Base-by-base conservation (phyloP, 1,139 yeast genomes). In the Saccharomyces hybrid region DNA sequence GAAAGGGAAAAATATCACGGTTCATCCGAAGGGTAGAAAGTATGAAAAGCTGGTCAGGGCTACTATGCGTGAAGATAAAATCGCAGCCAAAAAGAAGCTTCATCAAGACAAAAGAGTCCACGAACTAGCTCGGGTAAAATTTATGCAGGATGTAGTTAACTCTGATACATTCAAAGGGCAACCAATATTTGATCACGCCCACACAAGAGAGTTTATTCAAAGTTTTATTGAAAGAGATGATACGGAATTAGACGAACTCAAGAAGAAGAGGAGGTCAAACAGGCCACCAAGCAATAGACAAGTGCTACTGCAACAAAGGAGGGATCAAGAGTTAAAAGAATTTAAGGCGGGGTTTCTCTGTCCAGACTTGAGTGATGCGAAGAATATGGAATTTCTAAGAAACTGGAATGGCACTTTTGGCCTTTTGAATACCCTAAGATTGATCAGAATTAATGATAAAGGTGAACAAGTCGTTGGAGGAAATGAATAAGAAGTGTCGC, bases 21-120 rank as follows among this genome's bases (percentile, higher is more conserved):
- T 91, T 61, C 98, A 91, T 69, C 90, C 95, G 46, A 86, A 85
- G 66, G 96, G 97, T 6, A 79, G 97, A 54, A 90, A 88, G 70
- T 86, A 88, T 71, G 86, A 86, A 69, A 90, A 87, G 70, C 74
- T 91, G 55, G 85, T 84, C 57, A 76, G 95, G 59, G 97, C 97
- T n/a, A 82, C 95, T 1, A 73, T 89, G 50, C 79, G 98, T 69
- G 95, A 89, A 59, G 78, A 78, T 51, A 88, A 86, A 69, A 74
- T 91, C 52, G 78, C 78, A 49, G 75, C 75, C 53, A 82, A 79
- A 67, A 86, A 85, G 66, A 70, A 73, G 49, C 74, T 75, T 48
- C 80, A 80, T 59, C 71, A 78, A 38, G 85, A 84, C 53, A 81
- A 81, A 61, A 83, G 84, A 61, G 79, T 80, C 50, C 77, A 79